Evolutionary conservation across 2,329 filamentous ascomycete species (phyloP), one percentile per base, ranked within the genome.

Genomic region (Polychaeton citri): DNA sequence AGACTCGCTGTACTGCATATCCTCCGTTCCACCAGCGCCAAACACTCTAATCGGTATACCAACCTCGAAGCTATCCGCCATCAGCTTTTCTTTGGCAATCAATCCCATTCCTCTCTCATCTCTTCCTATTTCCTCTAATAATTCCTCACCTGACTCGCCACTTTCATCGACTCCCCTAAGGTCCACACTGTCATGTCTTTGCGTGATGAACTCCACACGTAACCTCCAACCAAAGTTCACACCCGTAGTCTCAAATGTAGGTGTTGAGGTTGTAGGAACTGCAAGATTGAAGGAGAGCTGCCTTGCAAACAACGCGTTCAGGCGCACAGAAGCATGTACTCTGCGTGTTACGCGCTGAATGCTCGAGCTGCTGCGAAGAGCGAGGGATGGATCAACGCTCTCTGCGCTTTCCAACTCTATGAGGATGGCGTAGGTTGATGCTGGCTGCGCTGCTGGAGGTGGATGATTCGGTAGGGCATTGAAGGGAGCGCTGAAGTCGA

Each of bases 201-300:
- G 45, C 15, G 88, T 88, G 18, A 94, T 86, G 59, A 98, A 98
- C 60, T 96, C 87, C 39, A 98, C 76, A 1, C 84, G 69, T 21
- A 98, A 66, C 55, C 81, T 82, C 90, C 90, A 98, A 46, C 85
- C 81, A 18, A 95, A 65, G 44, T 74, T 81, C 3, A 98, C 74
- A 2, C 87, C 87, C 42, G 77, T 93, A 0, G 90, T 98, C 32
- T 92, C 72, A 47, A 98, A 93, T 44, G 90, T 86, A 0, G 90
- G 90, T 1, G 87, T 94, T 0, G 84, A 86, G 10, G 70, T 71
- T 13, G 81, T 71, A 0, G 90, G 90, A 33, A 98, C 86, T 0
- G 83, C 81, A 0, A 86, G 81, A 6, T 70, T 78, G 51, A 96
- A 95, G 5, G 82, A 75, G 16, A 88, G 69, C 34, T 85, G 72